Percentiles rank a stretch among this genome's conserved stretches.
phyloP scores from a whole-genome alignment of 257 asterid genomes.

The Solanum acaule region DNA sequence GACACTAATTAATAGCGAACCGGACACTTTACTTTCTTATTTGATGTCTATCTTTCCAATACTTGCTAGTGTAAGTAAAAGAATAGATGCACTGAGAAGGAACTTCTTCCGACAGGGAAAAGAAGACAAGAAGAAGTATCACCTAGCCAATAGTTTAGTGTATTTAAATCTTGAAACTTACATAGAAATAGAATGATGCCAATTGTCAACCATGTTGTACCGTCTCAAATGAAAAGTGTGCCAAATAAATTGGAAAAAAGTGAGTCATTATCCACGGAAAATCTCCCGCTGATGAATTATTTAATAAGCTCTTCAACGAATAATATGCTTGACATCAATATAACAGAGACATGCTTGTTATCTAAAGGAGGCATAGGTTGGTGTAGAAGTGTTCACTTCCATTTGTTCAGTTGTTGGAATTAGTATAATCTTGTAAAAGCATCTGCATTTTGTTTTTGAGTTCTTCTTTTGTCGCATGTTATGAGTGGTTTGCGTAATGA shows the following conservation, averaged over 20 bases:
- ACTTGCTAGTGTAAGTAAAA: neutral
- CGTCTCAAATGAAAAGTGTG: neutral
- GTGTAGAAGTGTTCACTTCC: neutral
- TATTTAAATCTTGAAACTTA: neutral
- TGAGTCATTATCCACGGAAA: neutral
- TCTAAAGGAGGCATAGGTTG: neutral
- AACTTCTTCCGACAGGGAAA: neutral
- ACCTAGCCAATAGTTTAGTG: neutral
- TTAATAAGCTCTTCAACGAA: neutral
- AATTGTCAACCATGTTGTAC: neutral
- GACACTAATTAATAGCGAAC: neutral
- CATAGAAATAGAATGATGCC: neutral
- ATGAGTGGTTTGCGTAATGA: neutral
- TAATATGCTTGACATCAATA: neutral
- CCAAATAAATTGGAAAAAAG: neutral
- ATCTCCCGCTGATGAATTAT: neutral
- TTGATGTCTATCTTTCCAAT: neutral
- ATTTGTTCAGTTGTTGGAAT: neutral
- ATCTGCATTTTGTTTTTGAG: neutral
- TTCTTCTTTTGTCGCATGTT: neutral
- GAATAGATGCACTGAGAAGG: neutral
- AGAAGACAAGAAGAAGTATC: neutral
- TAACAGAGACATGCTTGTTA: neutral
- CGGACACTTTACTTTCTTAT: neutral
- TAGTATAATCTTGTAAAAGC: neutral